Evolutionary conservation across 1,139 yeast genomes (phyloP).

Genomic region (Hansenula lynferdii): DNA sequence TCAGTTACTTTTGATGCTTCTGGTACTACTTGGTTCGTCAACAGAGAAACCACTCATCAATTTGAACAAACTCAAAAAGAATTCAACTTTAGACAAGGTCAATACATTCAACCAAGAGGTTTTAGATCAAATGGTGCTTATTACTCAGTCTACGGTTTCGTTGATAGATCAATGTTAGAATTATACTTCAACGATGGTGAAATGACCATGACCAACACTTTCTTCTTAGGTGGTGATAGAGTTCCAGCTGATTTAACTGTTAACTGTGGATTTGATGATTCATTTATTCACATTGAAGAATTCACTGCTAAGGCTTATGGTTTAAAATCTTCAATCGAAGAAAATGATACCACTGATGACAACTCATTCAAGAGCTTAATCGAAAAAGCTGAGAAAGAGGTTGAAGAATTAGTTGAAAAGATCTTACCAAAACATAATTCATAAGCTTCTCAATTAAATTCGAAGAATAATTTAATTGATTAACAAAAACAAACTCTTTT

Average conservation of each 20-base stretch:
- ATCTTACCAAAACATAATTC: not conserved
- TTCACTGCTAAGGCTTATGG: not conserved
- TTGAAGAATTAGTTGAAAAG: not conserved
- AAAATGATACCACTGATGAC: too few relatives aligned
- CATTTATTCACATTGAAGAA: not conserved
- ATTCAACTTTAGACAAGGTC: not conserved
- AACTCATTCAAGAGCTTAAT: not conserved
- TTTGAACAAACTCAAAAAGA: not conserved
- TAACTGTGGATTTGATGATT: not conserved
- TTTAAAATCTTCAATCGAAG: not conserved
- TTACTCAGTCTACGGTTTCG: not conserved
- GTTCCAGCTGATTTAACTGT: constrained; percentile 2
- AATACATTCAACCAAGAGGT: constrained; percentile 1
- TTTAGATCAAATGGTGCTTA: not conserved
- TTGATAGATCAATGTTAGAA: constrained; percentile 1
- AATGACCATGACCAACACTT: constrained; percentile 1
- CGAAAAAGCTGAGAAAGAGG: not conserved
- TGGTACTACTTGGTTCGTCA: constrained; percentile 1
- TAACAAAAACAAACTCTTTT: too few relatives aligned
- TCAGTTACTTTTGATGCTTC: constrained; percentile 1
- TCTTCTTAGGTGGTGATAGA: constrained; percentile 2
- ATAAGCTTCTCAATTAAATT: too few relatives aligned
- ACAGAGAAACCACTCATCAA: not conserved
- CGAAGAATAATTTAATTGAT: too few relatives aligned
- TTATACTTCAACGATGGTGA: constrained; percentile 2